phyloP scores from a whole-genome alignment of 208 protist genomes.

The Lotmaria passim region DNA sequence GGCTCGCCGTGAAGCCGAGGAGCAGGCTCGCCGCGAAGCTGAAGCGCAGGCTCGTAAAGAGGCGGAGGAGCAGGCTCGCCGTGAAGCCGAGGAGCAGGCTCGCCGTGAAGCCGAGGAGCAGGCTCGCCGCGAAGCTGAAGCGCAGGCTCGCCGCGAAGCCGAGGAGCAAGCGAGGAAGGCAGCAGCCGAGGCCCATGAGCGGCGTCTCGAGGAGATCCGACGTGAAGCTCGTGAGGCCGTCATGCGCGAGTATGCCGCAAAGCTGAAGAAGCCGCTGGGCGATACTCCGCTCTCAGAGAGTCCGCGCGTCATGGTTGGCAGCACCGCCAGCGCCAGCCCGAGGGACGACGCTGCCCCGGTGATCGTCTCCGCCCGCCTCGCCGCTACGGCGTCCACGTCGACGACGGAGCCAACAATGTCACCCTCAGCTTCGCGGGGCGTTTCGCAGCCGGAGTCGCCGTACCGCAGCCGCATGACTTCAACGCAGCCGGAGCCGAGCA shows the following conservation, averaged over 20 bases:
- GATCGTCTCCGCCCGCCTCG: neutral
- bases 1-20: no score
- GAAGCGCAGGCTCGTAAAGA: no score
- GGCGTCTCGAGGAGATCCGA: conserved; percentile 44
- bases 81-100: no score
- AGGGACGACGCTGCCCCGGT: neutral
- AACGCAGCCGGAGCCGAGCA: conserved; percentile 3
- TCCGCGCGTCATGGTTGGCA: conserved; percentile 2
- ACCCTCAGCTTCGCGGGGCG: neutral
- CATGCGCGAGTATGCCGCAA: conserved; percentile 45
- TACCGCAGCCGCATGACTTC: conserved; percentile 8
- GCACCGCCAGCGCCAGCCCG: neutral
- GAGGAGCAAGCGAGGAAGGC: no score
- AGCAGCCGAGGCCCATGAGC: conserved; percentile 31
- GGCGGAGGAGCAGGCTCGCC: no score
- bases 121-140: no score
- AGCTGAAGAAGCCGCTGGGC: conserved; percentile 29
- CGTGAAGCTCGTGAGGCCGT: conserved; percentile 47
- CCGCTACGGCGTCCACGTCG: neutral
- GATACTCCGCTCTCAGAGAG: conserved; percentile 4
- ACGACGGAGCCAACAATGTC: neutral
- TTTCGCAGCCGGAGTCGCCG: conserved; percentile 3
- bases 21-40: no score
- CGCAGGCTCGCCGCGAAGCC: no score
- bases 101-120: no score